phyloP scores from a whole-genome alignment of 179 eudicot genomes.

The Nepenthes alata region DNA sequence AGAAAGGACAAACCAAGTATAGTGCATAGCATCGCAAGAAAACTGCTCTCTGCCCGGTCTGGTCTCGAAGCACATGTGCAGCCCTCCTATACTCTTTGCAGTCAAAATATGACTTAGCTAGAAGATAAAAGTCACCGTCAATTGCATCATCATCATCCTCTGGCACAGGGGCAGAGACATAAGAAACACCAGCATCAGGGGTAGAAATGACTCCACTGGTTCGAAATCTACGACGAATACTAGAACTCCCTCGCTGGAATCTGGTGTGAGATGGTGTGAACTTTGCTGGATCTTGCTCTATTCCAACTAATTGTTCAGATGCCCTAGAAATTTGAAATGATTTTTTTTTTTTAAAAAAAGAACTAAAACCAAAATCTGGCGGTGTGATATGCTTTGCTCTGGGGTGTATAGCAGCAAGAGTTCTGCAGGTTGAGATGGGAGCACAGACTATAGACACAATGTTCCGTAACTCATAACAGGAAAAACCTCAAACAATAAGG shows the following conservation, averaged over 20 bases:
- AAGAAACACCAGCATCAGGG: constrained; percentile 57
- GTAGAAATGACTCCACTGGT: constrained; percentile 50
- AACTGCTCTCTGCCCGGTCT: constrained; percentile 60
- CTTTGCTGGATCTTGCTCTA: constrained; percentile 87
- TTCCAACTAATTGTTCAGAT: constrained; percentile 84
- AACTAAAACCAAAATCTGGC: not conserved
- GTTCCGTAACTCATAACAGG: too few relatives aligned
- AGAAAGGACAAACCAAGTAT: constrained; percentile 57
- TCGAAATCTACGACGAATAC: constrained; percentile 68
- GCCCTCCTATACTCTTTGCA: constrained; percentile 87
- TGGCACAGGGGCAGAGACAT: constrained; percentile 41
- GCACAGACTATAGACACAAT: not conserved
- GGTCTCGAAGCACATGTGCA: constrained; percentile 85
- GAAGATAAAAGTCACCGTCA: constrained; percentile 69
- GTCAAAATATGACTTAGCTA: constrained; percentile 83
- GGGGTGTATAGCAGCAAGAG: not conserved
- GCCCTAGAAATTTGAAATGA: constrained; percentile 41
- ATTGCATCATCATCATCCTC: constrained; percentile 55
- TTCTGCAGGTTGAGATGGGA: not conserved
- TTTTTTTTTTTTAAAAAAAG: not conserved
- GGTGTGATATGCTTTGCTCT: constrained; percentile 3
- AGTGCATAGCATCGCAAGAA: constrained; percentile 91
- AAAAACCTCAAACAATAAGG: too few relatives aligned
- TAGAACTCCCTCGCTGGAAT: constrained; percentile 87
- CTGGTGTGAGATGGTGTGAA: constrained; percentile 77